These are phyloP conservation scores for Aegilops speltoides DNA, from an alignment of 176 grass and related monocot species.

Conservation along the genomic window DNA sequence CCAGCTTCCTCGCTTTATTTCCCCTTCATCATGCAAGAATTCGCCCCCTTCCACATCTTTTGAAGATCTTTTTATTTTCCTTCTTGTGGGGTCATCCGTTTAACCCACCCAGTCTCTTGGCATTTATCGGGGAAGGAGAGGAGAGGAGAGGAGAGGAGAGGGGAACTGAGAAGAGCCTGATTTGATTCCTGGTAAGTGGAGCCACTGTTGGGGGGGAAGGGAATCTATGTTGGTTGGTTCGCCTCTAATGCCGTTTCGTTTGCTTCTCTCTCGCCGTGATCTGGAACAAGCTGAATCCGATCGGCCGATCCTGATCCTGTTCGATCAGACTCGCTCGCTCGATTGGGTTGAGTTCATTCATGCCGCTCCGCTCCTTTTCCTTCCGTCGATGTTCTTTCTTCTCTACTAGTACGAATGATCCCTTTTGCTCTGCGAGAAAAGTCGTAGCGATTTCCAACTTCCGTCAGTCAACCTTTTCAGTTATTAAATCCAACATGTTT, in stretches of 20 bases:
- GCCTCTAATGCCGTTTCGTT: background rate
- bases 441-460: background rate
- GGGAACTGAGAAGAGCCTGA: background rate
- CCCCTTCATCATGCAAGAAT: background rate
- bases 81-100: background rate
- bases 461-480: too few species aligned
- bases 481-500: background rate
- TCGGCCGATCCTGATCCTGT: constrained; percentile 19
- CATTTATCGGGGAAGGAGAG: background rate
- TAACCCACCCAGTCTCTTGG: background rate
- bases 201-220: background rate
- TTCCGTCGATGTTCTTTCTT: background rate
- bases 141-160: background rate
- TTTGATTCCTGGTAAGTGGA: constrained; percentile 23
- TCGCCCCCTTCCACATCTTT: background rate
- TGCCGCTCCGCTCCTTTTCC: background rate
- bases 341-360: background rate
- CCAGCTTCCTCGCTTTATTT: background rate
- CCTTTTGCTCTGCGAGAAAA: background rate
- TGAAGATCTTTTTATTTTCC: background rate
- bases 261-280: constrained; percentile 17
- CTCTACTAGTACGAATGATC: background rate
- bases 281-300: background rate
- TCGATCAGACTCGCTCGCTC: background rate
- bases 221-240: background rate